Conservation (phyloP, 192 early-diverging fungal genomes). For the Gaertneriomyces sp. region DNA sequence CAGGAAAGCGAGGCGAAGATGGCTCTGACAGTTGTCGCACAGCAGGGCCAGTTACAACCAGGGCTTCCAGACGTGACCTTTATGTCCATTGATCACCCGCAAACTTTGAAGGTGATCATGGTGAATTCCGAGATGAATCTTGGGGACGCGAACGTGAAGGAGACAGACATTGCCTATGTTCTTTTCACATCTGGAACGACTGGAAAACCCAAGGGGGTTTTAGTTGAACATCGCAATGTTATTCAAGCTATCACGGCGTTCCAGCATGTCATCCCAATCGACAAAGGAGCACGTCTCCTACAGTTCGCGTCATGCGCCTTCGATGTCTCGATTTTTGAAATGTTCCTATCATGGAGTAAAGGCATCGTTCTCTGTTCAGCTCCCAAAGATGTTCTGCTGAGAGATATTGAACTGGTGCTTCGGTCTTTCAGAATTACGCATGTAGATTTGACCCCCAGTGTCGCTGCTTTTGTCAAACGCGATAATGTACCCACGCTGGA, state of each 20-base stretch:
- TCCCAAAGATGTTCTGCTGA: conserved; percentile 17
- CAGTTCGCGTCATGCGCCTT: conserved; percentile 19
- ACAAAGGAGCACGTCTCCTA: conserved; percentile 1
- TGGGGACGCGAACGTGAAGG: neutral
- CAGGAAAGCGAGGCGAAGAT: conserved; percentile 6
- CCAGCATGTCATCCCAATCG: conserved; percentile 3
- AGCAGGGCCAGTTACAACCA: neutral
- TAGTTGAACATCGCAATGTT: conserved; percentile 18
- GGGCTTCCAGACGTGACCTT: neutral
- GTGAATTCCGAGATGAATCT: neutral
- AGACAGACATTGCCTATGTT: conserved; percentile 16
- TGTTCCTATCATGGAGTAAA: conserved; percentile 18
- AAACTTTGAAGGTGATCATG: neutral
- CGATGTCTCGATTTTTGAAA: conserved; percentile 24
- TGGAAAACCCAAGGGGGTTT: conserved; percentile 26
- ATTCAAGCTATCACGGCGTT: conserved; percentile 13
- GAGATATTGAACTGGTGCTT: conserved; percentile 15
- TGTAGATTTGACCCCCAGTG: conserved; percentile 20
- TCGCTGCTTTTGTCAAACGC: conserved; percentile 1
- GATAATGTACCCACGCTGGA: conserved; percentile 11
- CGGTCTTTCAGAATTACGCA: conserved; percentile 13
- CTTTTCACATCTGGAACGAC: conserved; percentile 27
- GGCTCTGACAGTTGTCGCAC: neutral
- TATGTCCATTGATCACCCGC: neutral
- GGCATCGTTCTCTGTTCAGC: conserved; percentile 3